These are phyloP conservation scores for Epichloe amarillans DNA, from an alignment of 2,329 filamentous ascomycete species.

Conservation along the genomic window DNA sequence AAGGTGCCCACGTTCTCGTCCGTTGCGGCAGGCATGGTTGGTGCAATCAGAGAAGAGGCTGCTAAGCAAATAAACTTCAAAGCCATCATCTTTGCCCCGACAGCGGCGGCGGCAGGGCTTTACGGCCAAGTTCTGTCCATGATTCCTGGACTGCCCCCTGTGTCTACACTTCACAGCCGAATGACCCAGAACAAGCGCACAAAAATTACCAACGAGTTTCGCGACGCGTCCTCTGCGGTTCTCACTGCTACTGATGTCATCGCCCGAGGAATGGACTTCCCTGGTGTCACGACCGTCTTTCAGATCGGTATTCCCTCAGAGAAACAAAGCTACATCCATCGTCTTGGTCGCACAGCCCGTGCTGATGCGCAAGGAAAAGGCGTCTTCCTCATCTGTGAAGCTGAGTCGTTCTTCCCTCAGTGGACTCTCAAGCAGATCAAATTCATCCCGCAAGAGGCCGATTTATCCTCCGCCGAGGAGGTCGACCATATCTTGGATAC, in stretches of 20 bases:
- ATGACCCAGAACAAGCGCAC: constrained; percentile 37
- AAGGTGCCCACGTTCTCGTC: constrained; percentile 57
- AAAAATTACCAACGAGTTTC: constrained; percentile 49
- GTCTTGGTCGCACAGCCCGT: constrained; percentile 52
- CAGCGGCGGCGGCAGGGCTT: constrained; percentile 37
- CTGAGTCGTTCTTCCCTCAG: constrained; percentile 36
- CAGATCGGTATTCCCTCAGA: constrained; percentile 47
- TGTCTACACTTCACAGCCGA: constrained; percentile 35
- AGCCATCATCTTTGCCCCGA: constrained; percentile 68
- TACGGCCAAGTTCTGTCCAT: constrained; percentile 32
- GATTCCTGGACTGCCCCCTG: constrained; percentile 27
- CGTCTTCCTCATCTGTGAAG: constrained; percentile 41
- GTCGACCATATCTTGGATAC: constrained; percentile 24
- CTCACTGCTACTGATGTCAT: constrained; percentile 59
- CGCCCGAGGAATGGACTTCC: constrained; percentile 61
- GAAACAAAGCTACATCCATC: constrained; percentile 54
- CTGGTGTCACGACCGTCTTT: constrained; percentile 53
- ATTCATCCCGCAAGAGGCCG: constrained; percentile 32
- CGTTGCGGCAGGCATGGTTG: constrained; percentile 45
- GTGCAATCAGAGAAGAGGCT: constrained; percentile 37
- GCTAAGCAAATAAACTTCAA: constrained; percentile 49
- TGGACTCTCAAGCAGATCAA: constrained; percentile 40
- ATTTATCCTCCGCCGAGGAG: constrained; percentile 28
- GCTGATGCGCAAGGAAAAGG: constrained; percentile 51
- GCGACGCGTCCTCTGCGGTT: constrained; percentile 36